phyloP scores from a whole-genome alignment of 2,329 filamentous ascomycete species.

The Rhynchosporium agropyri region DNA sequence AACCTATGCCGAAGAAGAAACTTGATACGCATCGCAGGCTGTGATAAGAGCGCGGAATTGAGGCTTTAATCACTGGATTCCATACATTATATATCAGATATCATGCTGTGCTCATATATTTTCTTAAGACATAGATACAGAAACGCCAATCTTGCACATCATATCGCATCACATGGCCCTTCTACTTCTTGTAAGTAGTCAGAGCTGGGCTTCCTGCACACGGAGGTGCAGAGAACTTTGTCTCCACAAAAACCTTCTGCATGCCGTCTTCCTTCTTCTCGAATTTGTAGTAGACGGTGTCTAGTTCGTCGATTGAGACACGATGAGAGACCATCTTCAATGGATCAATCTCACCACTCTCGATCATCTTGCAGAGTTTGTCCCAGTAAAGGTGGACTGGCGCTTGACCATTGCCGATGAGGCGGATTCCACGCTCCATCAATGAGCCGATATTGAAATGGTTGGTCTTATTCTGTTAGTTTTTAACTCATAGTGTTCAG shows the following conservation, averaged over 20 bases:
- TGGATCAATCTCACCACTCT: constrained; percentile 70
- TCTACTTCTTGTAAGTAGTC: constrained; percentile 44
- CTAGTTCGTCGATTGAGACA: constrained; percentile 72
- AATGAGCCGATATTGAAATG: constrained; percentile 56
- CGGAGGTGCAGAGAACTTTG: constrained; percentile 56
- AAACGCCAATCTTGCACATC: neutral
- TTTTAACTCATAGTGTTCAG: neutral
- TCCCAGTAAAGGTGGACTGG: constrained; percentile 48
- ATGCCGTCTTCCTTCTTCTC: constrained; percentile 66
- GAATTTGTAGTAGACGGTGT: constrained; percentile 66
- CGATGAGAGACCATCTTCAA: constrained; percentile 82
- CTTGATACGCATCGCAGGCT: neutral
- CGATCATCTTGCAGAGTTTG: constrained; percentile 69
- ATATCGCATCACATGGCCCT: neutral
- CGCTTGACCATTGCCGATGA: constrained; percentile 65
- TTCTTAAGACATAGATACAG: neutral
- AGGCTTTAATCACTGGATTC: neutral
- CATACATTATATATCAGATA: neutral
- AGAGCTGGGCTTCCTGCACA: constrained; percentile 49
- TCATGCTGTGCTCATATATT: neutral
- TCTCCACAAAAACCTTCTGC: constrained; percentile 77
- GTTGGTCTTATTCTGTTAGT: constrained; percentile 30
- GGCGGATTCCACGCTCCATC: constrained; percentile 83
- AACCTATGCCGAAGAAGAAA: neutral
- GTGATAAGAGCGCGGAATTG: neutral